Percentiles rank a stretch among this genome's conserved stretches.
phyloP scores from a whole-genome alignment of 306 rosid species.

The Acmispon strigosus region DNA sequence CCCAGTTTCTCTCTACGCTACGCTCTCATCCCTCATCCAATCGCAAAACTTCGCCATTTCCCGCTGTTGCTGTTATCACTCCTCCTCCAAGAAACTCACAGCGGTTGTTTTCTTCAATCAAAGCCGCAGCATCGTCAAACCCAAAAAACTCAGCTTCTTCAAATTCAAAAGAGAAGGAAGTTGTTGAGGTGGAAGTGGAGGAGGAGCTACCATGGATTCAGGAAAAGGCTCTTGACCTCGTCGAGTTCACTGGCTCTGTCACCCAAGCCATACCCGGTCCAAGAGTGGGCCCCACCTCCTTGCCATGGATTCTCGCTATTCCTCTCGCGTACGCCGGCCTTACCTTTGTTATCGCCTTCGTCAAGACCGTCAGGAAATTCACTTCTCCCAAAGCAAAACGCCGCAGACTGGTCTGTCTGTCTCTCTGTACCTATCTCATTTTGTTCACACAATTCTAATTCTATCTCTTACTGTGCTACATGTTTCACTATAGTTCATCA shows the following conservation, averaged over 20 bases:
- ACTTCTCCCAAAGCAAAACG: slow-evolving; percentile 82
- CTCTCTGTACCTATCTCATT: too few relatives aligned
- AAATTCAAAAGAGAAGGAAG: slow-evolving; percentile 13
- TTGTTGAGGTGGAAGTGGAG: slow-evolving; percentile 58
- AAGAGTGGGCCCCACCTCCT: slow-evolving; percentile 71
- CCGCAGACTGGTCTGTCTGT: slow-evolving; percentile 48
- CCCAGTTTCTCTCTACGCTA: background rate
- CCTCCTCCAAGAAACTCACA: background rate
- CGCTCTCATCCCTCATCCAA: background rate
- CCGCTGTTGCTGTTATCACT: background rate
- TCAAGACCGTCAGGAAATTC: slow-evolving; percentile 61
- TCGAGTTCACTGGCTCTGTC: slow-evolving; percentile 89
- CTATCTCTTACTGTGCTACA: too few relatives aligned
- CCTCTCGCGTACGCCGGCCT: slow-evolving; percentile 69
- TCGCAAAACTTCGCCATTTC: background rate
- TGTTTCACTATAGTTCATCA: background rate
- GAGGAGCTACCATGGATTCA: slow-evolving; percentile 94
- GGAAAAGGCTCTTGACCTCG: slow-evolving; percentile 87
- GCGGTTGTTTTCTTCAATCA: background rate
- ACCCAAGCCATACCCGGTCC: slow-evolving; percentile 93
- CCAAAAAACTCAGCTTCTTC: background rate
- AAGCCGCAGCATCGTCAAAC: background rate
- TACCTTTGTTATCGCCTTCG: slow-evolving; percentile 71
- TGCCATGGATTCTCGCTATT: slow-evolving; percentile 89
- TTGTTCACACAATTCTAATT: too few relatives aligned